Evolutionary conservation across 2,329 filamentous ascomycete species (phyloP), one percentile per base, ranked within the genome.

Genomic region (Xylariaceae sp.): DNA sequence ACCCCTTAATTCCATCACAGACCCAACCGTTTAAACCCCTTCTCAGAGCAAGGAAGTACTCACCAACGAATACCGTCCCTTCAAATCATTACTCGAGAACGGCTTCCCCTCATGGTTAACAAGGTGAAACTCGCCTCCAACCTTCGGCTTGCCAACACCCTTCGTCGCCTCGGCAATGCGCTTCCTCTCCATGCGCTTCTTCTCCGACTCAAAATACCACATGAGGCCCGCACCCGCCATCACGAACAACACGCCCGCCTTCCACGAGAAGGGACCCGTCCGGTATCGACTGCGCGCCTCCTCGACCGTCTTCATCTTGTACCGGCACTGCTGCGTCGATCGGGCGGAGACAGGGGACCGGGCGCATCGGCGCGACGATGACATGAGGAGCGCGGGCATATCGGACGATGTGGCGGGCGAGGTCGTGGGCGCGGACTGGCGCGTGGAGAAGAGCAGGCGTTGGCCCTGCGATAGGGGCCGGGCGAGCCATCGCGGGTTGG

Each of bases 151-250:
- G 1, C 94, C 94, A 4, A 97, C 87, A 9, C 93, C 92, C 78
- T 99, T 99, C 66, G 88, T 89, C 68, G 93, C 89, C 72, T 97
- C 92, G 6, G 92, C 92, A 67, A 97, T 85, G 58, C 92, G 84
- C 78, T 92, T 89, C 64, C 92, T 85, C 72, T 94, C 87, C 85
- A 99, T 88, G 70, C 94, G 88, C 68, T 85, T 85, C 80, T 97
- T 97, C 75, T 99, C 94, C 69, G 87, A 85, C 70, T 92, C 90
- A 76, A 99, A 97, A 74, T 97, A 99, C 76, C 90, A 84, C 62
- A 92, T 86, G 69, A 99, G 81, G 34, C 85, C 88, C 10, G 78
- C 86, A 67, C 90, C 92, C 2, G 92, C 88, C 51, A 82, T 72
- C 65, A 97, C 80, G 78, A 99, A 97, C 64, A 99, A 81, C 54